Conservation (phyloP, 495 filamentous ascomycete species). For the Lophiostoma macrostomum region DNA sequence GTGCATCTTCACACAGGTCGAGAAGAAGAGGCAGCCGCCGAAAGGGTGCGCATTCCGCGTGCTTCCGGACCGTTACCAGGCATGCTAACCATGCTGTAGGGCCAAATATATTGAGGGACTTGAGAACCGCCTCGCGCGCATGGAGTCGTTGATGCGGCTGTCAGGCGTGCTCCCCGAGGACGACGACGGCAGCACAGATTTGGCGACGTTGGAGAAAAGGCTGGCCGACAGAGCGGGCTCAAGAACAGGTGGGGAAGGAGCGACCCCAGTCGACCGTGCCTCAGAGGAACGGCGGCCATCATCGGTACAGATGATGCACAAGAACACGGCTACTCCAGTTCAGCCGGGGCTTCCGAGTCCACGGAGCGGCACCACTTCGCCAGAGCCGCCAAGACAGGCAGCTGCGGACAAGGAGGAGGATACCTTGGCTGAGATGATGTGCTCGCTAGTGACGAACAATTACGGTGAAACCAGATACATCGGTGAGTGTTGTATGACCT, state of each 20-base stretch:
- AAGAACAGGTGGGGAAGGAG: too few relatives aligned
- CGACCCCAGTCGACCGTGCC: conserved; percentile 24
- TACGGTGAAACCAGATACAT: conserved; percentile 95
- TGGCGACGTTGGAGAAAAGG: conserved; percentile 80
- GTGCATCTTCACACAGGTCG: conserved; percentile 94
- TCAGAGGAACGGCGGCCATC: conserved; percentile 29
- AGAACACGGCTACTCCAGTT: conserved; percentile 9
- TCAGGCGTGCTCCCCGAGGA: conserved; percentile 87
- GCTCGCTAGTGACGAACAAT: conserved; percentile 95
- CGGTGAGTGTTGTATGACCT: conserved; percentile 53
- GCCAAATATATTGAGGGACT: conserved; percentile 98
- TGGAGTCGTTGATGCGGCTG: conserved; percentile 85
- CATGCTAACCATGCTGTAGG: conserved; percentile 43
- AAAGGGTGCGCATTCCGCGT: conserved; percentile 66
- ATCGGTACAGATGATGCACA: not conserved
- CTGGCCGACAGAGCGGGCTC: conserved; percentile 63
- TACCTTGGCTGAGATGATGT: conserved; percentile 96
- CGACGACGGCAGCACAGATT: conserved; percentile 81
- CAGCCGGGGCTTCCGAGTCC: conserved; percentile 32
- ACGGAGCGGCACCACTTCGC: conserved; percentile 50
- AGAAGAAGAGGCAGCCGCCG: conserved; percentile 97
- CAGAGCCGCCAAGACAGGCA: conserved; percentile 46
- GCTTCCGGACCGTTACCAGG: not conserved
- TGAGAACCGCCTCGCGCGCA: conserved; percentile 88
- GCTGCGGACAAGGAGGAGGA: conserved; percentile 69